Base-by-base conservation (phyloP, 1,139 yeast genomes). In the Pichia sp. region DNA sequence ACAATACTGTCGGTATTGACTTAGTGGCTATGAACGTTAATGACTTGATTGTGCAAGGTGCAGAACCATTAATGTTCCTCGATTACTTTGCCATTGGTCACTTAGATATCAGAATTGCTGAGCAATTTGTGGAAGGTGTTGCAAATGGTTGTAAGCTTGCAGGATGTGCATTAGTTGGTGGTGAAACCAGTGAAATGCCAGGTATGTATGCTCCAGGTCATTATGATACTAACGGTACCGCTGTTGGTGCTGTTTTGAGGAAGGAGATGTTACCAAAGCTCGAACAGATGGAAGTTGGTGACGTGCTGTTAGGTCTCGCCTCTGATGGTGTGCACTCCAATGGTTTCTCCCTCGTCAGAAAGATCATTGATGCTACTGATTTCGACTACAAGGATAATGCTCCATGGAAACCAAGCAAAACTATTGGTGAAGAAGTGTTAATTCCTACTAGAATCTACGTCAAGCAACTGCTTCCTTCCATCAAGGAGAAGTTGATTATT, bases 111-210 rank as follows among this genome's bases (percentile, higher is more conserved):
- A 67, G 72, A 41, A 71, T 85, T 30, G 96, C 97, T 7, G 79
- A 94, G 27, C 80, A 77, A 47, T 93, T 93, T 53, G 97, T 93
- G 34, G 69, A 77, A 44, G 98, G 98, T 59, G 97, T 93, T 45
- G 96, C 96, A 32, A 83, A 84, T 48, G 99, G 98, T 37, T 93
- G 99, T 69, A 79, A 81, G 46, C 75, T 77, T 51, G 86, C 98
- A 26, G 96, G 95, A 12, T 91, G 98, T 71, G 98, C 99, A 8
- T 71, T 93, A 44, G 96, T 93, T 43, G 99, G 99, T 39, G 99
- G 98, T 49, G 98, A 93, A 63, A 93, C 99, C 33, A 85, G 95
- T 39, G 99, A 93, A 69, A 93, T 93, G 99, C 99, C 99, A 28
- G 98, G 98, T 48, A 86, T 93, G 82, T 93, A 93, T 56, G 83